phyloP scores from a whole-genome alignment of 768 basidiomycete genomes.

The Hydnomerulius pinastri region DNA sequence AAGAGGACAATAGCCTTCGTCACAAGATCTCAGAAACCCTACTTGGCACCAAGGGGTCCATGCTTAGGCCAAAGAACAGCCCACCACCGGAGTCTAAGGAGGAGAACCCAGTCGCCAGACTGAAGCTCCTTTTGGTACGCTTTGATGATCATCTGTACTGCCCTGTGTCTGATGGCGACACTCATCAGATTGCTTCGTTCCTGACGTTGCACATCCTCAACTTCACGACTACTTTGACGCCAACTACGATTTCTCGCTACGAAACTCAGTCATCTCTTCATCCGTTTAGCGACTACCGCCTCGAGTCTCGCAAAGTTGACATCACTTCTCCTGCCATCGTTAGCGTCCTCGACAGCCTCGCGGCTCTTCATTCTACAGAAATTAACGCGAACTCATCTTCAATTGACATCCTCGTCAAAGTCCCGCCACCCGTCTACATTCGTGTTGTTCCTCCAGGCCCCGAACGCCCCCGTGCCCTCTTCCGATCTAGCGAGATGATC shows the following conservation, averaged over 20 bases:
- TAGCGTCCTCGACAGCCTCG: conserved; percentile 58
- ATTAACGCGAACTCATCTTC: conserved; percentile 21
- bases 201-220: conserved; percentile 89
- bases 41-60: conserved; percentile 53
- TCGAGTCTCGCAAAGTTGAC: conserved; percentile 60
- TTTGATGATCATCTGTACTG: not conserved
- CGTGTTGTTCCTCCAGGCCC: conserved; percentile 42
- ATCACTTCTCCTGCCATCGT: conserved; percentile 62
- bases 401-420: conserved; percentile 55
- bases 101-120: conserved; percentile 80
- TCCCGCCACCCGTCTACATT: conserved; percentile 61
- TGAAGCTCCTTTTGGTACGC: conserved; percentile 85
- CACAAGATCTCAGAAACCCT: conserved; percentile 31
- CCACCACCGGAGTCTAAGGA: conserved; percentile 46
- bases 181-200: conserved; percentile 79
- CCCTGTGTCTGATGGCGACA: not conserved
- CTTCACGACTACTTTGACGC: conserved; percentile 87
- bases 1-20: conserved; percentile 17
- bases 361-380: conserved; percentile 30
- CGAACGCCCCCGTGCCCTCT: conserved; percentile 31
- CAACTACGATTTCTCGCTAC: conserved; percentile 52
- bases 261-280: conserved; percentile 26
- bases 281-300: conserved; percentile 14
- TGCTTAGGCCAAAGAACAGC: conserved; percentile 45
- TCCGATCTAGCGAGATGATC: conserved; percentile 53